Evolutionary conservation across 495 filamentous ascomycete species (phyloP).

Genomic region (Aspergillus indologenus): DNA sequence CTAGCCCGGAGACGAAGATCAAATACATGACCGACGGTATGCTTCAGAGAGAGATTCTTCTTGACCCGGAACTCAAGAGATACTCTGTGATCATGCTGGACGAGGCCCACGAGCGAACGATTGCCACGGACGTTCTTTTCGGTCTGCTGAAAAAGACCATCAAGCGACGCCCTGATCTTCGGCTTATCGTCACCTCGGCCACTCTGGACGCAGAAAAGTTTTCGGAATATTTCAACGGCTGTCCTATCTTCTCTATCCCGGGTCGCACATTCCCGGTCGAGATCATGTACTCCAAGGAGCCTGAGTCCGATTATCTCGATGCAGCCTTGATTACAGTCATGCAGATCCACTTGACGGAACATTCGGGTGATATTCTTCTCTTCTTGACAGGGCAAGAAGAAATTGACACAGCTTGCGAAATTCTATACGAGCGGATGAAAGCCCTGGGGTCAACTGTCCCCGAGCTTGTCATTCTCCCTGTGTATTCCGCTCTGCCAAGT

Average conservation of each 20-base stretch:
- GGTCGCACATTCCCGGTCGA: constrained; percentile 94
- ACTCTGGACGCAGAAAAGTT: constrained; percentile 98
- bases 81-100: constrained; percentile 99
- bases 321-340: constrained; percentile 94
- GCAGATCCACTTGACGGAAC: constrained; percentile 94
- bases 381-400: constrained; percentile 98
- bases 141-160: constrained; percentile 92
- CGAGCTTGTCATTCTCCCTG: constrained; percentile 87
- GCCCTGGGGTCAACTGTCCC: constrained; percentile 86
- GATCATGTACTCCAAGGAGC: constrained; percentile 89
- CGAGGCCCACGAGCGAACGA: constrained; percentile 96
- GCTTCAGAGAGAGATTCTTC: constrained; percentile 88
- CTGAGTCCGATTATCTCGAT: constrained; percentile 94
- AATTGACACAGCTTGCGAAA: constrained; percentile 91
- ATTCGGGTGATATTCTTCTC: constrained; percentile 85
- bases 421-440: constrained; percentile 95
- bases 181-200: constrained; percentile 92
- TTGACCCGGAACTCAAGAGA: constrained; percentile 80
- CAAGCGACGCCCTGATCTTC: constrained; percentile 79
- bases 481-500: constrained; percentile 87
- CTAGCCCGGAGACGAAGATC: constrained; percentile 84
- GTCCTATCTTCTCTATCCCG: constrained; percentile 94
- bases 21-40: constrained; percentile 99
- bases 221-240: constrained; percentile 88
- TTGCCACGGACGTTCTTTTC: constrained; percentile 93